A percentile compares a stretch with the other conserved stretches of the same genome.
These are phyloP conservation scores for Nakazawaea molendinolei DNA, from an alignment of 805 yeast genomes.

Conservation along the genomic window DNA sequence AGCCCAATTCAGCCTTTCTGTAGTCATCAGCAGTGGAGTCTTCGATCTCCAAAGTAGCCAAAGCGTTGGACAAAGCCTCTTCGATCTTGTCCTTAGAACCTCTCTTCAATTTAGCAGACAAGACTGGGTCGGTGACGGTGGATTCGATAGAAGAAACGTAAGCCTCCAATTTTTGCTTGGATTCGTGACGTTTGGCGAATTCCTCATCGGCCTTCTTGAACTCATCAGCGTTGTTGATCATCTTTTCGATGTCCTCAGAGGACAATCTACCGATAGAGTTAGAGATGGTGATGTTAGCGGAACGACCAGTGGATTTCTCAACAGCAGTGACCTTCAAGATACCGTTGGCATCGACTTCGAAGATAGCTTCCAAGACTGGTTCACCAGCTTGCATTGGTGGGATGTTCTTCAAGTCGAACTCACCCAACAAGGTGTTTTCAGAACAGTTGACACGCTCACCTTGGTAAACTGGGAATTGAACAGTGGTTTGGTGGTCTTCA, in stretches of 20 bases:
- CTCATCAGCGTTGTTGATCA: slow-evolving; percentile 97
- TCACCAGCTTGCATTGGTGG: slow-evolving; percentile 99
- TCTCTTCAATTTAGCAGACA: slow-evolving; percentile 95
- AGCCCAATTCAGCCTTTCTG: slow-evolving; percentile 98
- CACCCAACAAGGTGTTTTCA: slow-evolving; percentile 97
- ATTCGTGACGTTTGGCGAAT: slow-evolving; percentile 99
- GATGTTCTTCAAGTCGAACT: slow-evolving; percentile 95
- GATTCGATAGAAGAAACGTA: slow-evolving; percentile 95
- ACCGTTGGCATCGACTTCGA: slow-evolving; percentile 99
- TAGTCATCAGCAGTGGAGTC: slow-evolving; percentile 94
- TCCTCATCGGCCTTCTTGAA: slow-evolving; percentile 99
- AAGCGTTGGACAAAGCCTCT: slow-evolving; percentile 95
- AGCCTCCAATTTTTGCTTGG: slow-evolving; percentile 98
- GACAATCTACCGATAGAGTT: slow-evolving; percentile 99
- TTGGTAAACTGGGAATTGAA: slow-evolving; percentile 98
- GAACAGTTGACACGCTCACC: slow-evolving; percentile 99
- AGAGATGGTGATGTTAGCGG: slow-evolving; percentile 97
- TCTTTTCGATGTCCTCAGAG: slow-evolving; percentile 94
- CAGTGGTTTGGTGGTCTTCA: slow-evolving; percentile 98
- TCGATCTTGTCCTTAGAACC: slow-evolving; percentile 96
- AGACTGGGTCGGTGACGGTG: slow-evolving; percentile 96
- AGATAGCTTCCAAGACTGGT: slow-evolving; percentile 98
- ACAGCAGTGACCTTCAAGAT: slow-evolving; percentile 98
- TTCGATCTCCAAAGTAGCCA: slow-evolving; percentile 95
- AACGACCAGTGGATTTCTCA: slow-evolving; percentile 97